These are phyloP conservation scores for Castanea mollissima DNA, from an alignment of 306 rosid genomes.

Conservation along the genomic window DNA sequence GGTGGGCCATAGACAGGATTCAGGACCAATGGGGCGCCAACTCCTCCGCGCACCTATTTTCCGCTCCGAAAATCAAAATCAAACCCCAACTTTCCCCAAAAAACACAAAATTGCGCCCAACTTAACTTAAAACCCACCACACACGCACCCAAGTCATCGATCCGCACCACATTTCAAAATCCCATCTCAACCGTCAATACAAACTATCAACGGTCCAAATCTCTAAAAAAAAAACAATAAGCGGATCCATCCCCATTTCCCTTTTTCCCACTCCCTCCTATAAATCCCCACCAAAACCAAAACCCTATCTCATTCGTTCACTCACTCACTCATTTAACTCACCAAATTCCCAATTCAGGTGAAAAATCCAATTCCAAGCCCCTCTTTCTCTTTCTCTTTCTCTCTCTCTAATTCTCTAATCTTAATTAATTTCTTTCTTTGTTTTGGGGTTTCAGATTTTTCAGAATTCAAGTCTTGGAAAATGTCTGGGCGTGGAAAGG, in stretches of 20 bases:
- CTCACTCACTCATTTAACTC: too few species aligned
- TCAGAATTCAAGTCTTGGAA: neutral
- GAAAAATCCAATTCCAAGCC: neutral
- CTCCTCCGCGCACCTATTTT: conserved; percentile 3
- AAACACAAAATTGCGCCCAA: neutral
- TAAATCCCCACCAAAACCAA: neutral
- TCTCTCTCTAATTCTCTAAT: neutral
- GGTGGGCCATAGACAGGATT: too few species aligned
- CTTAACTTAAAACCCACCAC: neutral
- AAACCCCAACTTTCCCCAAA: neutral
- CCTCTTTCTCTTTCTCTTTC: neutral
- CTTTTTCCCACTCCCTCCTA: neutral
- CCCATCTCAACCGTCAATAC: conserved; percentile 8
- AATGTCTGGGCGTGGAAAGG: conserved; percentile 76
- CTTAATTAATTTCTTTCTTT: neutral
- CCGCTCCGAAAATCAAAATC: neutral
- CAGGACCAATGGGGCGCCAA: neutral
- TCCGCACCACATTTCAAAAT: neutral
- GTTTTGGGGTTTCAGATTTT: neutral
- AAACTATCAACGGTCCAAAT: conserved; percentile 22
- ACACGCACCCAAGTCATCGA: conserved; percentile 38
- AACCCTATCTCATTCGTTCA: too few species aligned
- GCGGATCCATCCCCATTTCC: conserved; percentile 22
- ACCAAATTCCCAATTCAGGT: neutral
- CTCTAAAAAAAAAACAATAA: neutral